Evolutionary conservation across 108 stramenopile genomes (phyloP), one percentile per base, ranked within the genome.

Genomic region (Conticribra weissflogii): DNA sequence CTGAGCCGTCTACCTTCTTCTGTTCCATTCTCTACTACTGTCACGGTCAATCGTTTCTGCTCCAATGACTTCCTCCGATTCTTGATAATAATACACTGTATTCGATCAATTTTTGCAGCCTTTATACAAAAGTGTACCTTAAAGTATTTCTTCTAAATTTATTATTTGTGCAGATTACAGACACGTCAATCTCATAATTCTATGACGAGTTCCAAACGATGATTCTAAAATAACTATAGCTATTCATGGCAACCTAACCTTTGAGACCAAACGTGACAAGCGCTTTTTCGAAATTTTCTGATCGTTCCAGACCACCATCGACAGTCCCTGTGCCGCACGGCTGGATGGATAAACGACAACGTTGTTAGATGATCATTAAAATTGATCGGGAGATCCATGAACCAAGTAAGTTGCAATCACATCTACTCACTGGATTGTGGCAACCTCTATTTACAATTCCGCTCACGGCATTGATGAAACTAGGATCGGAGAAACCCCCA

Each of bases 1-100:
- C 53, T 93, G 3, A 65, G 63, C 7, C 93, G 90, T 17, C 72
- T 94, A 14, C 75, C 92, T 12, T 63, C 66, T 1, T 53, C 86
- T 4, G 62, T 79, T 2, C 90, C 93, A 8, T 50, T 92, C 9
- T 82, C 93, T 4, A 92, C 90, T 0, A 70, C 85, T 23, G 73
- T 71, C 45, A 94, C 98, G 18, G 74, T n/a, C n/a, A n/a, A n/a
- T n/a, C n/a, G n/a, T n/a, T n/a, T n/a, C n/a, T n/a, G n/a, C n/a
- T n/a, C n/a, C n/a, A n/a, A n/a, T n/a, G n/a, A n/a, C n/a, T n/a
- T n/a, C n/a, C n/a, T n/a, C n/a, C n/a, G n/a, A n/a, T n/a, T n/a
- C n/a, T n/a, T n/a, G n/a, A n/a, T n/a, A n/a, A n/a, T n/a, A n/a
- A n/a, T n/a, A n/a, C n/a, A n/a, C n/a, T n/a, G n/a, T n/a, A n/a